Evolutionary conservation across 2,329 filamentous ascomycete species (phyloP).

Genomic region (Sporothrix pallida): DNA sequence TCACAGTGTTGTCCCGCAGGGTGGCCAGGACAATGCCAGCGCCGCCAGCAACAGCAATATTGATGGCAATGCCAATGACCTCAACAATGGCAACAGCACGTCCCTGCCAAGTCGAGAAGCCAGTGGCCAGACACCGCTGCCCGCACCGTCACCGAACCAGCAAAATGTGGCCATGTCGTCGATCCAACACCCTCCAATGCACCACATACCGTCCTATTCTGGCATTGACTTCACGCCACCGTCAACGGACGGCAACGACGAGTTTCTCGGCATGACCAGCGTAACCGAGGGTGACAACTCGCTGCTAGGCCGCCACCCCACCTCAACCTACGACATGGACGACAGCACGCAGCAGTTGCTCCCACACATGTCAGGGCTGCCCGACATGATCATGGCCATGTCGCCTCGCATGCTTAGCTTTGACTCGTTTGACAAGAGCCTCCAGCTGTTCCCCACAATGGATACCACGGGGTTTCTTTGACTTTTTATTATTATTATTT

Average conservation of each 20-base stretch:
- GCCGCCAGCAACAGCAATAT: too few relatives aligned
- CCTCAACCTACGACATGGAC: constrained; percentile 12
- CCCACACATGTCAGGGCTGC: constrained; percentile 34
- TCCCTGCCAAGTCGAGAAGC: background rate
- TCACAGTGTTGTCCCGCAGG: background rate
- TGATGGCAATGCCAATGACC: too few relatives aligned
- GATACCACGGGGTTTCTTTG: constrained; percentile 34
- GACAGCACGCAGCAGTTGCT: constrained; percentile 30
- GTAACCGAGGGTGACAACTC: background rate
- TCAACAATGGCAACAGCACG: background rate
- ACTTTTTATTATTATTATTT: background rate
- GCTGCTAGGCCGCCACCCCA: constrained; percentile 12
- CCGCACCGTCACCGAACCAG: background rate
- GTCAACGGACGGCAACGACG: constrained; percentile 29
- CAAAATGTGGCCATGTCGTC: background rate
- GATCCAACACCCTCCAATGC: background rate
- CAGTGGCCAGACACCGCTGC: background rate
- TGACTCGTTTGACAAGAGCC: constrained; percentile 38
- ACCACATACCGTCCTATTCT: constrained; percentile 25
- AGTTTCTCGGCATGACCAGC: constrained; percentile 21
- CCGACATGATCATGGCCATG: constrained; percentile 37
- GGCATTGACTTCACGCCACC: constrained; percentile 31
- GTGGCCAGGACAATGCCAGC: background rate
- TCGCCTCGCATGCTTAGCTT: constrained; percentile 39
- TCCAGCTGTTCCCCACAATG: constrained; percentile 41